These are phyloP conservation scores for Rhizopogon vesiculosus DNA, from an alignment of 768 basidiomycete genomes.

Conservation along the genomic window DNA sequence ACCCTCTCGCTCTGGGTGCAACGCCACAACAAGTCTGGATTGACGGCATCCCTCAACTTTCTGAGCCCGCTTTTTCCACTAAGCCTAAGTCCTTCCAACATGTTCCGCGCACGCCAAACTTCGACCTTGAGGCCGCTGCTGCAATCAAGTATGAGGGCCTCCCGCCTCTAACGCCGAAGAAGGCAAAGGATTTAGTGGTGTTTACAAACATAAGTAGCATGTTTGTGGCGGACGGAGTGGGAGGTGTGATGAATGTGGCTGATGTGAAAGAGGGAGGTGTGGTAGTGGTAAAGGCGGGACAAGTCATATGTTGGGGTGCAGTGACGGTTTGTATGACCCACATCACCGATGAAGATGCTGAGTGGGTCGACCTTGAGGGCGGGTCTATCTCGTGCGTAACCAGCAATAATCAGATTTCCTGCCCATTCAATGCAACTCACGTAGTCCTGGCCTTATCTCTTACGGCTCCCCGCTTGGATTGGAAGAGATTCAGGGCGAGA, in stretches of 20 bases:
- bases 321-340: slow-evolving; percentile 19
- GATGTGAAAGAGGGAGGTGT: slow-evolving; percentile 28
- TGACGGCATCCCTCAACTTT: slow-evolving; percentile 74
- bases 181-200: slow-evolving; percentile 36
- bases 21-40: slow-evolving; percentile 81
- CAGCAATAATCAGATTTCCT: slow-evolving; percentile 10
- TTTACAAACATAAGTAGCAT: slow-evolving; percentile 64
- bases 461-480: slow-evolving; percentile 45
- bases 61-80: slow-evolving; percentile 36
- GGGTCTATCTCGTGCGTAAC: slow-evolving; percentile 49
- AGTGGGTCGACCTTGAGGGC: slow-evolving; percentile 55
- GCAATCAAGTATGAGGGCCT: slow-evolving; percentile 65
- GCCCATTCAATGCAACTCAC: background rate
- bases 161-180: slow-evolving; percentile 53
- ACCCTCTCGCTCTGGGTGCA: slow-evolving; percentile 74
- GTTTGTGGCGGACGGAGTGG: slow-evolving; percentile 30
- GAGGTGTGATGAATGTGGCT: slow-evolving; percentile 22
- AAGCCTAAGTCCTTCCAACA: slow-evolving; percentile 55
- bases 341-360: slow-evolving; percentile 18
- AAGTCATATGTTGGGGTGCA: slow-evolving; percentile 48
- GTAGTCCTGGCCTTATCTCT: slow-evolving; percentile 41
- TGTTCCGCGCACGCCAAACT: slow-evolving; percentile 53
- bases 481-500: slow-evolving; percentile 50
- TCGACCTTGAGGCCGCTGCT: slow-evolving; percentile 56
- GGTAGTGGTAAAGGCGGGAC: slow-evolving; percentile 50